A percentile compares a stretch with the other conserved stretches of the same genome.
These are phyloP conservation scores for Komagataea norvegica DNA, from an alignment of 1,139 yeast genomes.

Conservation along the genomic window DNA sequence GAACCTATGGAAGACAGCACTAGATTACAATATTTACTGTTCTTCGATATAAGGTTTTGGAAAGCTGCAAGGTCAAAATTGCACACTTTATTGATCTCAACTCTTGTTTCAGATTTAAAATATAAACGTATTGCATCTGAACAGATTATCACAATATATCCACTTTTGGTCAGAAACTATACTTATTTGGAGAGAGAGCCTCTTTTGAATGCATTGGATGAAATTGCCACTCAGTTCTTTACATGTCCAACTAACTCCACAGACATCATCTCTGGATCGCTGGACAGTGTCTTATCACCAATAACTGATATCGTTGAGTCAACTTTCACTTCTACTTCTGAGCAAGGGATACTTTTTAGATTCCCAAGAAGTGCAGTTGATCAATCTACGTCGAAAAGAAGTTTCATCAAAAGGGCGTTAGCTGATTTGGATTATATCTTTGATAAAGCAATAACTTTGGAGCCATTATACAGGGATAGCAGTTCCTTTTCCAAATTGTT, in stretches of 20 bases:
- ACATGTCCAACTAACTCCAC: conserved; percentile 58
- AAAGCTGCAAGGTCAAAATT: conserved; percentile 44
- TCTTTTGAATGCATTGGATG: conserved; percentile 47
- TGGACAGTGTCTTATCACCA: conserved; percentile 45
- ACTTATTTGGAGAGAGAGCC: conserved; percentile 63
- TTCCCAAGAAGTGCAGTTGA: conserved; percentile 53
- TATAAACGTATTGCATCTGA: conserved; percentile 45
- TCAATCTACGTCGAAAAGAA: conserved; percentile 29
- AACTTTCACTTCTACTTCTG: conserved; percentile 31
- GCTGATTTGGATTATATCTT: conserved; percentile 43
- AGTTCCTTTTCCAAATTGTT: conserved; percentile 36
- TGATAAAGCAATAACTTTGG: conserved; percentile 32
- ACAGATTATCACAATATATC: conserved; percentile 53
- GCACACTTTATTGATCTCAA: conserved; percentile 46
- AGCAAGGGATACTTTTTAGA: conserved; percentile 42
- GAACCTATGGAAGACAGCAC: conserved; percentile 27
- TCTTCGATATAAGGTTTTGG: conserved; percentile 54
- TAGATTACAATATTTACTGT: conserved; percentile 47
- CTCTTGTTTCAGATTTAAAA: conserved; percentile 44
- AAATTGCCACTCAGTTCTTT: conserved; percentile 57
- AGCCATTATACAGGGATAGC: conserved; percentile 29
- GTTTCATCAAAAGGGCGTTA: conserved; percentile 55
- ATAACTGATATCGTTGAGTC: conserved; percentile 29
- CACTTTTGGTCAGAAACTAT: conserved; percentile 44
- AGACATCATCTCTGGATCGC: conserved; percentile 33